Evolutionary conservation across 1,284 basidiomycete genomes (phyloP).

Genomic region (Cryptococcus jaspeensis): DNA sequence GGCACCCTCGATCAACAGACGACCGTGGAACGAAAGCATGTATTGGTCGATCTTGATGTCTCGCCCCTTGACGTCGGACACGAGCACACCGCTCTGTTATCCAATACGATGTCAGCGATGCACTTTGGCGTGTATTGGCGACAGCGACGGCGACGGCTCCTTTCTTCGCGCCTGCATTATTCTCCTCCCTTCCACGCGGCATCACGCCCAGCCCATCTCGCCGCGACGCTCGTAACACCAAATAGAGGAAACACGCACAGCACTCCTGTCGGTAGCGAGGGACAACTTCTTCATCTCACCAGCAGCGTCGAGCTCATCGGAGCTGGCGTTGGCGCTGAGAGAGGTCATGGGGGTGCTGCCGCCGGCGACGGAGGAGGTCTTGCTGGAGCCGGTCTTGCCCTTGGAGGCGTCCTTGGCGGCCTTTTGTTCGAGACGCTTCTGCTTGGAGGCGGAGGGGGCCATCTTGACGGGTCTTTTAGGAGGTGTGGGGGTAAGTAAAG

Average conservation of each 20-base stretch:
- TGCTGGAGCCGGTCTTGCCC: conserved; percentile 54
- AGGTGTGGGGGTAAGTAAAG: background rate
- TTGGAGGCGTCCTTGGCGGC: conserved; percentile 63
- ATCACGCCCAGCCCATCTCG: background rate
- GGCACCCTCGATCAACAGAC: conserved; percentile 86
- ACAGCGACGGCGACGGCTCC: too few relatives aligned
- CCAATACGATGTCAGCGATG: background rate
- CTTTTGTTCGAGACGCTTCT: conserved; percentile 83
- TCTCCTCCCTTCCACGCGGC: background rate
- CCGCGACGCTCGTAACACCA: too few relatives aligned
- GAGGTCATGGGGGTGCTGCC: conserved; percentile 75
- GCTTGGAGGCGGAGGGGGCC: conserved; percentile 53
- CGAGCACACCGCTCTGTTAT: conserved; percentile 72
- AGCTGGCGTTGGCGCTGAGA: conserved; percentile 67
- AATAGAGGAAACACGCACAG: conserved; percentile 25
- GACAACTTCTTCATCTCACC: conserved; percentile 78
- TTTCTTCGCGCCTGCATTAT: background rate
- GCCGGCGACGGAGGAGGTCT: conserved; percentile 62
- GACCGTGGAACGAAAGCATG: conserved; percentile 96
- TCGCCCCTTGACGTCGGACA: conserved; percentile 85
- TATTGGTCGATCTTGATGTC: conserved; percentile 98
- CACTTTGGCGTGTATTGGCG: too few relatives aligned
- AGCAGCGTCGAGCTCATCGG: conserved; percentile 56
- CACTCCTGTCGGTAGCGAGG: conserved; percentile 80
- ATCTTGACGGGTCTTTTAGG: conserved; percentile 29